A percentile compares a stretch with the other conserved stretches of the same genome.
phyloP scores from a whole-genome alignment of 2,329 filamentous ascomycete species.

The Sporothrix pallida region DNA sequence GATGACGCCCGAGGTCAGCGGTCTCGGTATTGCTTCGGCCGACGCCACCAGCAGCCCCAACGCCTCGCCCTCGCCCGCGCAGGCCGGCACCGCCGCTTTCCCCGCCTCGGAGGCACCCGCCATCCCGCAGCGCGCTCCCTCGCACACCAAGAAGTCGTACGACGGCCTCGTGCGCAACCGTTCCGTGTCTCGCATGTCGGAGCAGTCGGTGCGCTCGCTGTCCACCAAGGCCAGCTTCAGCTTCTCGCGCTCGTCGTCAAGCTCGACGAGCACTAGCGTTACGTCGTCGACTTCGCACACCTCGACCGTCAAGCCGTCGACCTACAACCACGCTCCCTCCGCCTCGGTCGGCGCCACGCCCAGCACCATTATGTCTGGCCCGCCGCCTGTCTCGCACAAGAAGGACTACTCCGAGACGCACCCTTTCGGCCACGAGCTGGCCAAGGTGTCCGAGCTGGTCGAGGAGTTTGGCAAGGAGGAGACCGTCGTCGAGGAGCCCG shows the following conservation, averaged over 20 bases:
- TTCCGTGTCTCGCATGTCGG: slow-evolving; percentile 59
- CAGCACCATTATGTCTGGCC: slow-evolving; percentile 31
- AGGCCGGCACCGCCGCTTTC: slow-evolving; percentile 23
- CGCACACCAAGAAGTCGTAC: slow-evolving; percentile 84
- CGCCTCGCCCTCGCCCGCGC: slow-evolving; percentile 42
- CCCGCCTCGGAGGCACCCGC: slow-evolving; percentile 58
- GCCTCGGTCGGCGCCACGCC: slow-evolving; percentile 41
- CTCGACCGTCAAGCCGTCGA: slow-evolving; percentile 36
- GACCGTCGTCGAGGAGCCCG: slow-evolving; percentile 37
- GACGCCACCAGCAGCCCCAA: slow-evolving; percentile 48
- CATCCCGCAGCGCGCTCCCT: slow-evolving; percentile 79
- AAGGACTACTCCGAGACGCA: slow-evolving; percentile 56
- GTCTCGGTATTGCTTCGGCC: slow-evolving; percentile 23
- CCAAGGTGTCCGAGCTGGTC: slow-evolving; percentile 88
- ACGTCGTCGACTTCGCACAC: slow-evolving; percentile 51
- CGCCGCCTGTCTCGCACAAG: slow-evolving; percentile 48
- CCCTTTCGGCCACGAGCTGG: slow-evolving; percentile 88
- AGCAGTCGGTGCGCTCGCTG: slow-evolving; percentile 58
- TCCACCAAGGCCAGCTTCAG: slow-evolving; percentile 63
- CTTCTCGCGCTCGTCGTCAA: slow-evolving; percentile 64
- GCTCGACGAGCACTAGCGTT: slow-evolving; percentile 57
- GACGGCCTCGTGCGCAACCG: slow-evolving; percentile 66
- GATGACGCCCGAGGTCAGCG: slow-evolving; percentile 42
- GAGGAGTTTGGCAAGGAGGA: slow-evolving; percentile 79
- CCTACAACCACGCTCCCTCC: slow-evolving; percentile 16